Percentiles rank a stretch among this genome's conserved stretches.
Conservation (phyloP, 371 early-diverging fungal genomes). For the Spiromyces aspiralis region DNA sequence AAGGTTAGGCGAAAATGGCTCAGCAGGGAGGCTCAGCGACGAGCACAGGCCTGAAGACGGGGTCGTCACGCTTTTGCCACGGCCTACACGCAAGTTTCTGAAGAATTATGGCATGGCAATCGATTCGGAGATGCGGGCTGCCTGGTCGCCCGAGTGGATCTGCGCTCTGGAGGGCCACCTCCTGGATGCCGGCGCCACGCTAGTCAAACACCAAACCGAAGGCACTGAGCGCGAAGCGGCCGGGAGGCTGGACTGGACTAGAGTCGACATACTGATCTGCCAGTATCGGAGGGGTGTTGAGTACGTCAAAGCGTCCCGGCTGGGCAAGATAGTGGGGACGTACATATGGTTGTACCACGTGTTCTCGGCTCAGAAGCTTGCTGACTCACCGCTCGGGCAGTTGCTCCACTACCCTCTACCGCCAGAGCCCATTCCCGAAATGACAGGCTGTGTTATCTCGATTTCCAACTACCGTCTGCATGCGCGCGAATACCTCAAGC, state of each 20-base stretch:
- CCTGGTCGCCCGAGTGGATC: constrained; percentile 14
- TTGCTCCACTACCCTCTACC: constrained; percentile 45
- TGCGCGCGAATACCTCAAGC: constrained; percentile 48
- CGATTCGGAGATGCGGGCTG: constrained; percentile 8
- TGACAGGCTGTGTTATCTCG: constrained; percentile 36
- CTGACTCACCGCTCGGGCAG: constrained; percentile 26
- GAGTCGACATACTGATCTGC: constrained; percentile 39
- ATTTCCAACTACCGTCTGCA: constrained; percentile 49
- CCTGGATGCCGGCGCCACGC: constrained; percentile 34
- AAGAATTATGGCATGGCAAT: constrained; percentile 23
- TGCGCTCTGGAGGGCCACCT: constrained; percentile 26
- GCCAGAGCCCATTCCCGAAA: constrained; percentile 27
- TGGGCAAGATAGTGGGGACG: constrained; percentile 51
- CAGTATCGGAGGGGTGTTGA: constrained; percentile 33
- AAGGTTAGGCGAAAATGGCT: constrained; percentile 5
- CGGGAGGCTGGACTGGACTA: constrained; percentile 12
- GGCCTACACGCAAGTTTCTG: constrained; percentile 12
- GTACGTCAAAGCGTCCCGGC: constrained; percentile 37
- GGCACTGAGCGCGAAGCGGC: constrained; percentile 10
- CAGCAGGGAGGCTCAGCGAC: no score
- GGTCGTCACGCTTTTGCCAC: constrained; percentile 4
- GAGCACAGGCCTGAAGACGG: neutral
- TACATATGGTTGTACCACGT: constrained; percentile 39
- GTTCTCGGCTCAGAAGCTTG: constrained; percentile 17
- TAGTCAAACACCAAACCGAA: constrained; percentile 13